Evolutionary conservation across 306 rosid genomes (phyloP), one percentile per base, ranked within the genome.

Genomic region (Cucurbita argyrosperma): DNA sequence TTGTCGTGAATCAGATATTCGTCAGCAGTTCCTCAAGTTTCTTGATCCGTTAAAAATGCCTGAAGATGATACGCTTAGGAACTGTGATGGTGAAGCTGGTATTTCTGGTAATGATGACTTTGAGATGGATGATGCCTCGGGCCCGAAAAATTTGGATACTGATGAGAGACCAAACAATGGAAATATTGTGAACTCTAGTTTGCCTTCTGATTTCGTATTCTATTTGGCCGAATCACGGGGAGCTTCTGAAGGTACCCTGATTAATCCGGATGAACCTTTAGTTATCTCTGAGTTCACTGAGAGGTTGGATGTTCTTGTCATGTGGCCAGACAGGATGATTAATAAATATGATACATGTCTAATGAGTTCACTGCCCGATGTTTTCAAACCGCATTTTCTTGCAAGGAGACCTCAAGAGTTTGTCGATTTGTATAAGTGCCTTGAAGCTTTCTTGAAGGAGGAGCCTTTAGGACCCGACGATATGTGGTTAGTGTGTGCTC

Each of bases 391-490:
- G 72, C 83, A 52, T 46, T 13, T 26, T 46, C 46, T 71, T 42
- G 7, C 77, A 16, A 71, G 70, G 81, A 84, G 74, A 81, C 77
- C 77, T 23, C 90, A 85, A 83, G 98, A 90, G 53, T 85, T 91
- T 4, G 76, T 88, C 69, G 86, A 90, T 80, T 71, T 92, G 47
- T 87, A 83, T 82, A 82, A 88, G 79, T 90, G 98, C 84, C 92
- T 92, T 55, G 95, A 90, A 82, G 90, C 96, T 65, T 92, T 90
- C 79, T 84, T 87, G 84, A 90, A 84, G 84, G 92, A 85, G 83
- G 98, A 92, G 73, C 98, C 96, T 64, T 82, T 90, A 49, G 96
- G 96, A 74, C 96, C 88, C 30, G 92, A 88, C 43, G 89, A 92
- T 78, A 92, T 87, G 96, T 92, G 98, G 98, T 92, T 71, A 87